A percentile compares a stretch with the other conserved stretches of the same genome.
These are phyloP conservation scores for Solanum tarijense DNA, from an alignment of 257 asterid species.

Conservation along the genomic window DNA sequence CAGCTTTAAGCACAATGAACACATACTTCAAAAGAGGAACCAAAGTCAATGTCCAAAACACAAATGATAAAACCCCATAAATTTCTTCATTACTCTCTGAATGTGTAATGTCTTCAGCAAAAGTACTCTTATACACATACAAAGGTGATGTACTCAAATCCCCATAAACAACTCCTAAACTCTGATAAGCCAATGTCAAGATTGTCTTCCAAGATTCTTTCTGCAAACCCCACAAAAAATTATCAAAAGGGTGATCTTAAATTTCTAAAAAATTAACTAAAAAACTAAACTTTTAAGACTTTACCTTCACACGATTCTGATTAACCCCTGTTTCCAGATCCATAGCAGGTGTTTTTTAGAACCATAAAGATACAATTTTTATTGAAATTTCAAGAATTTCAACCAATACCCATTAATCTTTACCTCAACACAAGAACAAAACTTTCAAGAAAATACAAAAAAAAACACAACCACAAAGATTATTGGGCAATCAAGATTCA, in stretches of 20 bases:
- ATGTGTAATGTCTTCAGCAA: constrained; percentile 74
- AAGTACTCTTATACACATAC: constrained; percentile 79
- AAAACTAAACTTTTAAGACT: constrained; percentile 1
- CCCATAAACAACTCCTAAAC: constrained; percentile 90
- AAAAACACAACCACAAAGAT: not conserved
- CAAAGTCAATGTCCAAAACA: constrained; percentile 81
- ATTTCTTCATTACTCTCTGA: constrained; percentile 78
- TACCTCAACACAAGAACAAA: constrained; percentile 26
- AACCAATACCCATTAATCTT: constrained; percentile 19
- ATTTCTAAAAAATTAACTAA: not conserved
- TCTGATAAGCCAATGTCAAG: constrained; percentile 78
- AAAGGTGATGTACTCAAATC: constrained; percentile 88
- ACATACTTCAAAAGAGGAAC: constrained; percentile 77
- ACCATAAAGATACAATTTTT: constrained; percentile 30
- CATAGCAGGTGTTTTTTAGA: constrained; percentile 33
- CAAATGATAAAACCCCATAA: constrained; percentile 70
- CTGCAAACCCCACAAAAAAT: constrained; percentile 33
- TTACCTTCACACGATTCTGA: constrained; percentile 57
- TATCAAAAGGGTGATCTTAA: not conserved
- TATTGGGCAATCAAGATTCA: not conserved
- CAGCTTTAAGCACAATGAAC: constrained; percentile 79
- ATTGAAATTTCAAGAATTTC: constrained; percentile 18
- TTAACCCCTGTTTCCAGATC: constrained; percentile 59
- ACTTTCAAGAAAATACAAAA: constrained; percentile 1
- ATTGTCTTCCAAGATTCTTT: constrained; percentile 75